Conservation (phyloP, 2,329 filamentous ascomycete species). For the Aspergillus neoniger region DNA sequence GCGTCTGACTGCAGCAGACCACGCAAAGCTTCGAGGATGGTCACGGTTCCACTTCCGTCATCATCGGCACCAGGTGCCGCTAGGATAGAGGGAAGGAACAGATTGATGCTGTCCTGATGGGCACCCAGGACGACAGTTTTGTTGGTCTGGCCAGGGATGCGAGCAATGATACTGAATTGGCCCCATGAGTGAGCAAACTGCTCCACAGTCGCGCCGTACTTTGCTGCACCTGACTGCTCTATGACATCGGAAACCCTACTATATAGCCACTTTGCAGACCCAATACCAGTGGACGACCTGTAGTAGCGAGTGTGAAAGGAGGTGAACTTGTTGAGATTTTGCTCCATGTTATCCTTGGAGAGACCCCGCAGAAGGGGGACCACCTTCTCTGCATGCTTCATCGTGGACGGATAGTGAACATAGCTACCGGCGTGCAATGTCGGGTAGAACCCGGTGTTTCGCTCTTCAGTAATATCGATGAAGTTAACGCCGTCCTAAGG, state of each 20-base stretch:
- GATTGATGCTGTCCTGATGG: conserved; percentile 93
- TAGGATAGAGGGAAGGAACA: conserved; percentile 81
- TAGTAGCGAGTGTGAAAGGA: conserved; percentile 61
- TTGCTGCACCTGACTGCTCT: conserved; percentile 67
- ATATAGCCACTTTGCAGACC: conserved; percentile 88
- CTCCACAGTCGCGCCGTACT: conserved; percentile 66
- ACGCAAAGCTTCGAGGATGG: conserved; percentile 87
- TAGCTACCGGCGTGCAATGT: conserved; percentile 39
- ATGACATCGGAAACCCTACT: conserved; percentile 72
- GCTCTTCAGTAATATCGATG: conserved; percentile 83
- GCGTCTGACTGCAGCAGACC: conserved; percentile 73
- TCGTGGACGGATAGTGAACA: conserved; percentile 67
- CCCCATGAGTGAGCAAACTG: conserved; percentile 83
- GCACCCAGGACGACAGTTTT: conserved; percentile 87
- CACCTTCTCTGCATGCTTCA: conserved; percentile 66
- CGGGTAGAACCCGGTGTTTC: conserved; percentile 63
- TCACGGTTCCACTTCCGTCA: conserved; percentile 89
- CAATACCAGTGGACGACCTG: conserved; percentile 65
- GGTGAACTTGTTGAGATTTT: conserved; percentile 71
- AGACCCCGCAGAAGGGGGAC: conserved; percentile 67
- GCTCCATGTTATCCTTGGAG: conserved; percentile 72
- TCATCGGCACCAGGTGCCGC: conserved; percentile 93
- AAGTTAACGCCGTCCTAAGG: conserved; percentile 77
- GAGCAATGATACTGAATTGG: conserved; percentile 88
- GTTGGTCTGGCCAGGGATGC: conserved; percentile 81